Conservation (phyloP, 495 filamentous ascomycete species). For the Neurospora terricola region DNA sequence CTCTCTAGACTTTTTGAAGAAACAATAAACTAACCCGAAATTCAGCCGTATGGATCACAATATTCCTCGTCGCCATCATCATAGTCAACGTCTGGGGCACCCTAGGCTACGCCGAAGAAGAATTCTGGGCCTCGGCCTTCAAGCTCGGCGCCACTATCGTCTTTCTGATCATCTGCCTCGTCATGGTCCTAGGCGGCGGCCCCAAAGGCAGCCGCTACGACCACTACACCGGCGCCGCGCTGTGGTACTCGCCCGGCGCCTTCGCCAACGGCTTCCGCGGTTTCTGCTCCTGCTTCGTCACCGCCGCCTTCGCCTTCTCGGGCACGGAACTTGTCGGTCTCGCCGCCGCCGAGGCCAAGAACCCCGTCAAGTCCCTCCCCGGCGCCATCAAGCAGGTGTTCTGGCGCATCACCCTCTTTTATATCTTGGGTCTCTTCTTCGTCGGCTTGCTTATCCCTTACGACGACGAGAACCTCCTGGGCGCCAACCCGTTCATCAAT, state of each 20-base stretch:
- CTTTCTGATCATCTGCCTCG: conserved; percentile 63
- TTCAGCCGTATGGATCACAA: conserved; percentile 51
- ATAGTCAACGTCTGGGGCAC: conserved; percentile 65
- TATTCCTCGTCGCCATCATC: conserved; percentile 44
- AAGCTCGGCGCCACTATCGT: conserved; percentile 52
- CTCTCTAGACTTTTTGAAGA: no score
- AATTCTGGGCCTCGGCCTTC: conserved; percentile 42
- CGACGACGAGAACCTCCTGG: conserved; percentile 43
- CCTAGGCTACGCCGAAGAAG: conserved; percentile 63
- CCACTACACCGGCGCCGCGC: conserved; percentile 49
- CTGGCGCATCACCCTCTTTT: conserved; percentile 65
- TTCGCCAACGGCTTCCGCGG: conserved; percentile 63
- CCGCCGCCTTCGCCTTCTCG: conserved; percentile 61
- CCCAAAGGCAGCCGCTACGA: conserved; percentile 36
- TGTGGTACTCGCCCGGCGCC: conserved; percentile 62
- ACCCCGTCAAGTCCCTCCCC: conserved; percentile 55
- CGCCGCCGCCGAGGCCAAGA: conserved; percentile 57
- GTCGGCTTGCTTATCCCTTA: conserved; percentile 62
- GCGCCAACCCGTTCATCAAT: conserved; percentile 36
- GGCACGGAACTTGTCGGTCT: conserved; percentile 67
- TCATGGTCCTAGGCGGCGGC: conserved; percentile 60
- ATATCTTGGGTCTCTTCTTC: conserved; percentile 62
- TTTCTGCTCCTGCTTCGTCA: conserved; percentile 65
- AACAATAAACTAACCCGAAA: neutral
- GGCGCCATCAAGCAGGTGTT: conserved; percentile 65